Base-by-base conservation (phyloP, 1,284 basidiomycete genomes). In the Naganishia sp. region DNA sequence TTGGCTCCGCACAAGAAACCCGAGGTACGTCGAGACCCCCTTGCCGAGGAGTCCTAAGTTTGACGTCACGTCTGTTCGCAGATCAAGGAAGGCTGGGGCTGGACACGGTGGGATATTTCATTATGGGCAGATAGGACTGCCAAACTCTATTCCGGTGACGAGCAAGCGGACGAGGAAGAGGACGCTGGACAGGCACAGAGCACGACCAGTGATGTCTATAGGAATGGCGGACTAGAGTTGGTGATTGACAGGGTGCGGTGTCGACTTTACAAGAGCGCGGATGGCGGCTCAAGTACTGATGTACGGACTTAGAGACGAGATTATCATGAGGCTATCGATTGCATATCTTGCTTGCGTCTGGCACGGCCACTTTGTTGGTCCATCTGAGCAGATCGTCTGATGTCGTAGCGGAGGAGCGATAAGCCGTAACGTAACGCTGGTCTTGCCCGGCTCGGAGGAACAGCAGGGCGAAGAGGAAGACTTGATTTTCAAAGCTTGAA, bases 31-130 rank as follows among this genome's bases (percentile, higher is more conserved):
- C 28, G 15, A 43, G 72, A 64, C n/a, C 25, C 23, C 33, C 23
- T 4, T 11, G 10, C 31, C 25, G 6, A n/a, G 11, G n/a, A 16
- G 36, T 16, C 16, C 18, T 21, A 21, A 7, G 10, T 9, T 36
- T 39, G 36, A 39, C 36, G 36, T 39, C 36, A 13, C 36, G 13
- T 39, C 36, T 49, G 6, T 9, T 49, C n/a, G 11, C 48, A 88
- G 87, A 86, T 89, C 70, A 89, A 88, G 75, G 83, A 85, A 15
- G 85, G 86, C 0, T 89, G 87, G 87, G 87, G 88, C 13, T 90
- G 87, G 87, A 74, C 77, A 11, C 84, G 87, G 69, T 89, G 87
- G 87, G 83, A 89, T 71, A 75, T 84, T 23, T 79, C 82, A n/a
- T 74, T 73, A 11, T 89, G 87, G 87, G 71, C 72, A 50, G 43